Percentiles rank a stretch among this genome's conserved stretches.
Conservation (phyloP, 1,284 basidiomycete genomes). For the Neonothopanus nambi region DNA sequence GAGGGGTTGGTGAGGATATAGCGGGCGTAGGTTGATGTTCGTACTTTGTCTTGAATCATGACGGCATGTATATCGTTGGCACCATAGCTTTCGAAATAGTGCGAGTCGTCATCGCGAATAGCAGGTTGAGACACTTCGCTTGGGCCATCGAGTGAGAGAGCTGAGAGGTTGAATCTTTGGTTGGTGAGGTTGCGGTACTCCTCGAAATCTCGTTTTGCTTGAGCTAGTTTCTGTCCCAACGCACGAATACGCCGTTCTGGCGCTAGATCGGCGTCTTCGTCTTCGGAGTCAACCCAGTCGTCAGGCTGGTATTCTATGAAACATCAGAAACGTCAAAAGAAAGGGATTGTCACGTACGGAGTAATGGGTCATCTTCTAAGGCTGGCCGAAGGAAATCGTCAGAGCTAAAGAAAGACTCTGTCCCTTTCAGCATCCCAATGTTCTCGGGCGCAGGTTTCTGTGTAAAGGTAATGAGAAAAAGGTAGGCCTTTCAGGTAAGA, state of each 20-base stretch:
- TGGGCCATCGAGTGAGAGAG: constrained; percentile 25
- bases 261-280: constrained; percentile 35
- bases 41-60: constrained; percentile 87
- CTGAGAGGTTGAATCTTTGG: constrained; percentile 45
- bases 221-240: constrained; percentile 55
- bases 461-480: constrained; percentile 5
- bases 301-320: constrained; percentile 56
- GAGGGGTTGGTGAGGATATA: constrained; percentile 88
- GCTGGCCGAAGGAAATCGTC: constrained; percentile 82
- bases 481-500: background rate
- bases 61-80: constrained; percentile 84
- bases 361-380: constrained; percentile 81
- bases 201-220: constrained; percentile 51
- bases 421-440: constrained; percentile 49
- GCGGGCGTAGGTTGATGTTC: constrained; percentile 90
- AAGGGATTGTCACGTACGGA: constrained; percentile 59
- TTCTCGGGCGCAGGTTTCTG: constrained; percentile 55
- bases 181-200: constrained; percentile 62
- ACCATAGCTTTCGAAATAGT: constrained; percentile 95
- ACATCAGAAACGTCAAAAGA: background rate
- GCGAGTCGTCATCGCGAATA: constrained; percentile 80
- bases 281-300: constrained; percentile 78
- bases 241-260: constrained; percentile 47
- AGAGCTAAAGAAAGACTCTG: constrained; percentile 64
- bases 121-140: constrained; percentile 12